These are phyloP conservation scores for Oxalis stricta DNA, from an alignment of 441 rosid species.

Conservation along the genomic window DNA sequence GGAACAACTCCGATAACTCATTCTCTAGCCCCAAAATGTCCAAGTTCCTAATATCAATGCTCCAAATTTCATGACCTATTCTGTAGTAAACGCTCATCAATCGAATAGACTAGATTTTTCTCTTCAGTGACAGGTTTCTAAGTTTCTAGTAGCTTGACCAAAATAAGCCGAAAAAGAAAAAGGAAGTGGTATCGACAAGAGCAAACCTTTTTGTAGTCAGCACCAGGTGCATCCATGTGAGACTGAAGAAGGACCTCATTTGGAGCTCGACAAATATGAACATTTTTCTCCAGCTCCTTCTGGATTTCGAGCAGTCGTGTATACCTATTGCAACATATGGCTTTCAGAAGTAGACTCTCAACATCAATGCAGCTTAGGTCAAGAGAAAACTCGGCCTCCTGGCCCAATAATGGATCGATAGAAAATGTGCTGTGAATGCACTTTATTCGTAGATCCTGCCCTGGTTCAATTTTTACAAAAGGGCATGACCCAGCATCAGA, in stretches of 20 bases:
- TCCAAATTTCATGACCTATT: background rate
- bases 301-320: constrained; percentile 90
- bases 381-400: constrained; percentile 73
- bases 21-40: background rate
- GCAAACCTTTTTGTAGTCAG: constrained; percentile 36
- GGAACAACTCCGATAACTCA: no score
- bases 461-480: constrained; percentile 81
- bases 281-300: constrained; percentile 67
- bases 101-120: no score
- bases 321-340: constrained; percentile 81
- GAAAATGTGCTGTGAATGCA: constrained; percentile 74
- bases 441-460: constrained; percentile 66
- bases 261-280: constrained; percentile 45
- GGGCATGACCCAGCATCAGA: constrained; percentile 47
- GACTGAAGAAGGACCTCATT: constrained; percentile 63
- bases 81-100: background rate
- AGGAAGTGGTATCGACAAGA: background rate
- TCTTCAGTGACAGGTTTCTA: background rate
- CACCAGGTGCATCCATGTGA: constrained; percentile 33
- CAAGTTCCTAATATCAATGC: background rate
- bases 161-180: constrained; percentile 1
- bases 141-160: background rate
- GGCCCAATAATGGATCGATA: constrained; percentile 63
- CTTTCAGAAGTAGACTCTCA: constrained; percentile 75
- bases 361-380: constrained; percentile 83